phyloP scores from a whole-genome alignment of 306 rosid genomes.

The Urtica urens region DNA sequence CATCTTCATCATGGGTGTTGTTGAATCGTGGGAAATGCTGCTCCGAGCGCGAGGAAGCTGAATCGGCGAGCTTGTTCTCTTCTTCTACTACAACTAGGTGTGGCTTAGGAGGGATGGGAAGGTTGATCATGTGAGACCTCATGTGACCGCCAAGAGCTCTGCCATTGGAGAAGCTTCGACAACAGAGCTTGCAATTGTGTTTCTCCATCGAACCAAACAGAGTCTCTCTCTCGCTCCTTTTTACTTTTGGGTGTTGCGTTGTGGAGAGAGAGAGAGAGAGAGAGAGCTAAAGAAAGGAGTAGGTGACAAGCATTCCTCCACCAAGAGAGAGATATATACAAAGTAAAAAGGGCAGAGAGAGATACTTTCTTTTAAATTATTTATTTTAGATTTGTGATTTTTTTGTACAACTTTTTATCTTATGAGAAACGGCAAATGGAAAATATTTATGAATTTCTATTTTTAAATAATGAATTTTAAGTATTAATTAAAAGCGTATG shows the following conservation, averaged over 20 bases:
- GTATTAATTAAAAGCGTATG: constrained; percentile 29
- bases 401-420: not conserved
- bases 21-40: constrained; percentile 29
- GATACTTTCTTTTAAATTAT: constrained; percentile 1
- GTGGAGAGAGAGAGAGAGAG: constrained; percentile 17
- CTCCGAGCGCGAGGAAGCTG: constrained; percentile 32
- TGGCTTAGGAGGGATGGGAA: constrained; percentile 37
- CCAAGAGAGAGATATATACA: constrained; percentile 43
- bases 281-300: constrained; percentile 43
- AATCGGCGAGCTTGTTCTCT: constrained; percentile 43
- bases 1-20: constrained; percentile 15
- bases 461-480: constrained; percentile 20
- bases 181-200: constrained; percentile 73
- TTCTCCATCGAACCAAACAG: constrained; percentile 51
- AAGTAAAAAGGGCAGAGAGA: constrained; percentile 7
- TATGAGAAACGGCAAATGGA: constrained; percentile 17
- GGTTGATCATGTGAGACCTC: constrained; percentile 95
- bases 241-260: constrained; percentile 8
- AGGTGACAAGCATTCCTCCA: constrained; percentile 75
- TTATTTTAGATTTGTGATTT: constrained; percentile 2
- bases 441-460: too few relatives aligned
- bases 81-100: not conserved
- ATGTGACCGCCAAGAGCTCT: constrained; percentile 95
- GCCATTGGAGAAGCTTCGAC: constrained; percentile 67
- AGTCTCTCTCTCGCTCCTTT: constrained; percentile 10